A percentile compares a stretch with the other conserved stretches of the same genome.
Conservation (phyloP, 345 rosid species). For the Eutrema yunnanense region DNA sequence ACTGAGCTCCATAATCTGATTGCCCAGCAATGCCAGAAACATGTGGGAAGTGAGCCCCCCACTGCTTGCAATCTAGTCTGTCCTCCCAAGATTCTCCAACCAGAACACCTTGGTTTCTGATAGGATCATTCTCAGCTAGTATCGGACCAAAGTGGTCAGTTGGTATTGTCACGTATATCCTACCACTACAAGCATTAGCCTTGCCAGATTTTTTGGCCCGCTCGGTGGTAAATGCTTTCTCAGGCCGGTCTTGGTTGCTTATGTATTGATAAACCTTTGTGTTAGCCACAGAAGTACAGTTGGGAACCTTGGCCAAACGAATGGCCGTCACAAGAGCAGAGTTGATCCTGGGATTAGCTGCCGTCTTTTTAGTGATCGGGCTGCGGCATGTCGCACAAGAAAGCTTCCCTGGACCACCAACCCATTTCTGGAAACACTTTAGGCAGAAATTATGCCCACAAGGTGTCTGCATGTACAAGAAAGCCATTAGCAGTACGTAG, state of each 20-base stretch:
- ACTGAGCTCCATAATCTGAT: constrained; percentile 50
- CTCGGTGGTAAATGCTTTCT: constrained; percentile 54
- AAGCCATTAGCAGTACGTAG: background rate
- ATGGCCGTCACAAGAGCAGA: constrained; percentile 49
- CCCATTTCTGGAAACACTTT: constrained; percentile 64
- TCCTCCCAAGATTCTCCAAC: constrained; percentile 69
- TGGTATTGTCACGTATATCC: constrained; percentile 53
- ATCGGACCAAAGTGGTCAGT: constrained; percentile 72
- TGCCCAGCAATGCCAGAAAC: constrained; percentile 67
- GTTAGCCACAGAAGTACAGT: constrained; percentile 1
- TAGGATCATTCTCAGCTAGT: constrained; percentile 54
- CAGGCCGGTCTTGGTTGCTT: constrained; percentile 52
- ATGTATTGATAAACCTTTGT: constrained; percentile 26
- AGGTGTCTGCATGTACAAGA: constrained; percentile 47
- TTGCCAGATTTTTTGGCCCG: constrained; percentile 47
- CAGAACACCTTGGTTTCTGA: constrained; percentile 52
- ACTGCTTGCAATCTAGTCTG: constrained; percentile 58
- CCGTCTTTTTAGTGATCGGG: constrained; percentile 39
- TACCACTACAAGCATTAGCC: constrained; percentile 71
- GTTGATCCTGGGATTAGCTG: constrained; percentile 56
- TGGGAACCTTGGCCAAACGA: constrained; percentile 48
- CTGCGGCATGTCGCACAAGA: constrained; percentile 56
- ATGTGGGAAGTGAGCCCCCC: constrained; percentile 65
- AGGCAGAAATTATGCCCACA: constrained; percentile 84
- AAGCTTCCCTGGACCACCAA: constrained; percentile 36